These are phyloP conservation scores for Candida maris DNA, from an alignment of 805 yeast genomes.

Conservation along the genomic window DNA sequence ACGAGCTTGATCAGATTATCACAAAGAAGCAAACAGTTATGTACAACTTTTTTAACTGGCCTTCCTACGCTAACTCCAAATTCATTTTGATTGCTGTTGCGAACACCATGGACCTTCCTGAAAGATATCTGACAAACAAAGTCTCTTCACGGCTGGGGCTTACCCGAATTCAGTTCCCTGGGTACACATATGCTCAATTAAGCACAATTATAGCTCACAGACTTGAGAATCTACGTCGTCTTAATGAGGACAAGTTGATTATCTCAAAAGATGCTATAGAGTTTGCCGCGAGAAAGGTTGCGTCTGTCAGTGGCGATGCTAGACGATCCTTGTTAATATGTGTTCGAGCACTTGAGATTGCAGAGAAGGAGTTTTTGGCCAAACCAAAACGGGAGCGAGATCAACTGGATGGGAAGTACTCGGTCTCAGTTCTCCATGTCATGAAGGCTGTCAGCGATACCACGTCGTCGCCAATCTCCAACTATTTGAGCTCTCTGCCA, in stretches of 20 bases:
- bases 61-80: slow-evolving; percentile 74
- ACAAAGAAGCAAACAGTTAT: slow-evolving; percentile 78
- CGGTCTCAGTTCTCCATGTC: slow-evolving; percentile 70
- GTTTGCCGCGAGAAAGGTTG: slow-evolving; percentile 90
- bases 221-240: slow-evolving; percentile 45
- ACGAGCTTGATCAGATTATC: slow-evolving; percentile 90
- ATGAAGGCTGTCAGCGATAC: slow-evolving; percentile 78
- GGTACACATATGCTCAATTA: slow-evolving; percentile 79
- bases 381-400: slow-evolving; percentile 27
- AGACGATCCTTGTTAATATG: slow-evolving; percentile 87
- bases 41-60: slow-evolving; percentile 98
- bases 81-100: slow-evolving; percentile 90
- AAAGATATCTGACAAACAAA: slow-evolving; percentile 79
- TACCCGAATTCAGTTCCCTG: slow-evolving; percentile 80
- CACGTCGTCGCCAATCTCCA: slow-evolving; percentile 66
- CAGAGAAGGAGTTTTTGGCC: slow-evolving; percentile 56
- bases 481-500: slow-evolving; percentile 56
- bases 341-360: slow-evolving; percentile 83
- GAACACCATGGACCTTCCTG: slow-evolving; percentile 96
- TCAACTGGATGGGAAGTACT: slow-evolving; percentile 36
- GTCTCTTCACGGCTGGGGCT: slow-evolving; percentile 89
- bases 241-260: slow-evolving; percentile 41
- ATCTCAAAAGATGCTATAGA: slow-evolving; percentile 74
- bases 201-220: slow-evolving; percentile 70
- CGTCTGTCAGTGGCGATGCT: slow-evolving; percentile 97